These are phyloP conservation scores for Verticillium nubilum DNA, from an alignment of 2,329 filamentous ascomycete species.

Conservation along the genomic window DNA sequence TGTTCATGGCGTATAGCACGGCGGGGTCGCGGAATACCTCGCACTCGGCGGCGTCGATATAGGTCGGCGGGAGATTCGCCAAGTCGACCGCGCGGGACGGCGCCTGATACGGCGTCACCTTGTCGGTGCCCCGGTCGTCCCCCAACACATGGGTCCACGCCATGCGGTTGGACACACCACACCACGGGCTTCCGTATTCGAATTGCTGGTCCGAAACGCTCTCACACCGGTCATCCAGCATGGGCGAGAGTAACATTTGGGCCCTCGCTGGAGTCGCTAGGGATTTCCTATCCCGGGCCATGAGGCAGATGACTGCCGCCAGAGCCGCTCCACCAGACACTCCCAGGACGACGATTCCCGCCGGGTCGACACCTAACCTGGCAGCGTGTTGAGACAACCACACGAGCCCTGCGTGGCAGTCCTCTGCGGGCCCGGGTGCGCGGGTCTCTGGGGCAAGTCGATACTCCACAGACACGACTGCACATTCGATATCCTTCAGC, in stretches of 20 bases:
- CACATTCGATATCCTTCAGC: conserved; percentile 11
- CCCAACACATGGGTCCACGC: conserved; percentile 12
- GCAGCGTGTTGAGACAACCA: conserved; percentile 11
- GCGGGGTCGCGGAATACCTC: conserved; percentile 16
- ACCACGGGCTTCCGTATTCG: conserved; percentile 14
- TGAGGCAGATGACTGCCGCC: neutral
- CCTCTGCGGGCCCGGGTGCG: conserved; percentile 13
- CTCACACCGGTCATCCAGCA: conserved; percentile 15
- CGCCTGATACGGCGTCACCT: conserved; percentile 11
- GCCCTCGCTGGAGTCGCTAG: conserved; percentile 9
- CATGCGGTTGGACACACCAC: conserved; percentile 9
- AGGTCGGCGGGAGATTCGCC: conserved; percentile 11
- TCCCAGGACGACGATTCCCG: conserved; percentile 11
- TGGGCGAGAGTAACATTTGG: conserved; percentile 17
- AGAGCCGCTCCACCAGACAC: conserved; percentile 6
- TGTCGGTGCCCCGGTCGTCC: conserved; percentile 6
- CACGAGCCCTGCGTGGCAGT: conserved; percentile 14
- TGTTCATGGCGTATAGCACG: conserved; percentile 10
- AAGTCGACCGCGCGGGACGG: conserved; percentile 13
- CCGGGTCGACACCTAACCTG: conserved; percentile 11
- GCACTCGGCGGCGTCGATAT: conserved; percentile 15
- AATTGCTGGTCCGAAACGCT: conserved; percentile 14
- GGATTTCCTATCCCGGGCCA: conserved; percentile 12
- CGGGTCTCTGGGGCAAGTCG: conserved; percentile 18
- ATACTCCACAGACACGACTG: conserved; percentile 19